These are phyloP conservation scores for Mycoemilia scoparia DNA, from an alignment of 192 early-diverging fungal species.

Conservation along the genomic window DNA sequence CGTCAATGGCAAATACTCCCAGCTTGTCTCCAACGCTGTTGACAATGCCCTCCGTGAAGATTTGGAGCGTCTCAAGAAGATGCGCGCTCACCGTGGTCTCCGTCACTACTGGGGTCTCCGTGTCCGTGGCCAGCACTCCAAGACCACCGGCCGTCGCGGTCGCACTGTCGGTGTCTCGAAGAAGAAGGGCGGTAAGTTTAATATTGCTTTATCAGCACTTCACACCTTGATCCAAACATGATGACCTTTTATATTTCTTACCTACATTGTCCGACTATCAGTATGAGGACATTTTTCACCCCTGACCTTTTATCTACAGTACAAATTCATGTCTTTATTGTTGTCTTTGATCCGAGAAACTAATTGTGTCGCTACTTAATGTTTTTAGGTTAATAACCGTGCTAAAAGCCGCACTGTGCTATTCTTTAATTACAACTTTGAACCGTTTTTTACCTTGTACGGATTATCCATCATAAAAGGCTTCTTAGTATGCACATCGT, in stretches of 20 bases:
- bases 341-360: background rate
- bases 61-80: conserved; percentile 98
- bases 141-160: conserved; percentile 95
- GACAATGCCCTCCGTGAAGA: conserved; percentile 98
- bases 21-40: conserved; percentile 82
- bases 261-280: conserved; percentile 4
- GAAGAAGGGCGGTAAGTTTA: conserved; percentile 67
- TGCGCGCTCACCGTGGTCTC: conserved; percentile 96
- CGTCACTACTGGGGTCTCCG: conserved; percentile 96
- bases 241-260: conserved; percentile 1
- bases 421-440: too few species aligned
- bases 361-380: background rate
- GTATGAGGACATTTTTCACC: conserved; percentile 16
- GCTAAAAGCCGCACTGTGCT: too few species aligned
- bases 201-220: conserved; percentile 3
- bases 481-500: too few species aligned
- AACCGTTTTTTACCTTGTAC: too few species aligned
- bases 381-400: background rate
- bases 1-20: conserved; percentile 84
- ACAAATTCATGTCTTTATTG: conserved; percentile 14
- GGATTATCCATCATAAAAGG: too few species aligned
- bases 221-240: background rate
- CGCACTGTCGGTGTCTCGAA: conserved; percentile 94
- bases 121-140: conserved; percentile 99
- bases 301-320: conserved; percentile 41